Conservation (phyloP, 2,329 filamentous ascomycete genomes). For the Pyrenochaeta sp. region DNA sequence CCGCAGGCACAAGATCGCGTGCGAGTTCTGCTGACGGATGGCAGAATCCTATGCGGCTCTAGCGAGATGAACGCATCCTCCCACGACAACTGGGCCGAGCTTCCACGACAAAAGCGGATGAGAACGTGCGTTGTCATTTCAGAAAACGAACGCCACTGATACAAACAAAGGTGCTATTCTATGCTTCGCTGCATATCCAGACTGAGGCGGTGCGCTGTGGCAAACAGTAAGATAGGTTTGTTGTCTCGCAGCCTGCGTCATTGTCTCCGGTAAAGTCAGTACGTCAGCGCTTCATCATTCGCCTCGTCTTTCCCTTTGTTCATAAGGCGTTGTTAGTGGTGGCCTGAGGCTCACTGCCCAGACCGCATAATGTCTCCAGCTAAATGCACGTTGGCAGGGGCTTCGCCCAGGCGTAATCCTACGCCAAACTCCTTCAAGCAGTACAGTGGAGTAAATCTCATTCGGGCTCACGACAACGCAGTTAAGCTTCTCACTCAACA, state of each 20-base stretch:
- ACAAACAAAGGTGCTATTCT: background rate
- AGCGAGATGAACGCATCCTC: conserved; percentile 12
- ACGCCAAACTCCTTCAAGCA: conserved; percentile 22
- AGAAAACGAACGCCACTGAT: conserved; percentile 12
- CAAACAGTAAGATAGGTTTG: background rate
- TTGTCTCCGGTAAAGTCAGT: background rate
- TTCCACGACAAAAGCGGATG: background rate
- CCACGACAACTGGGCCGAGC: background rate
- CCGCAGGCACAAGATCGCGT: background rate
- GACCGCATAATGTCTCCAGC: conserved; percentile 16
- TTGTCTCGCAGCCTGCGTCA: background rate
- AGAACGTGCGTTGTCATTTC: conserved; percentile 3
- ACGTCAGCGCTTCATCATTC: conserved; percentile 1
- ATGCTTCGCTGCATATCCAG: background rate
- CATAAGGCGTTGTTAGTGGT: conserved; percentile 10
- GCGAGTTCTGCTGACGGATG: conserved; percentile 2
- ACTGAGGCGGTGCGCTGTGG: background rate
- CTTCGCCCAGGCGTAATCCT: conserved; percentile 19
- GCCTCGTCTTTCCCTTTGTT: background rate
- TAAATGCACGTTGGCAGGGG: conserved; percentile 3
- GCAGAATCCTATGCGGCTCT: conserved; percentile 1
- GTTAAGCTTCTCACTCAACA: conserved; percentile 27
- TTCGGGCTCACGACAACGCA: conserved; percentile 10
- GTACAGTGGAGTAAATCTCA: conserved; percentile 8
- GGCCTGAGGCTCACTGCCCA: conserved; percentile 18